A percentile compares a stretch with the other conserved stretches of the same genome.
These are phyloP conservation scores for Diaporthe capsici DNA, from an alignment of 2,329 filamentous ascomycete species.

Conservation along the genomic window DNA sequence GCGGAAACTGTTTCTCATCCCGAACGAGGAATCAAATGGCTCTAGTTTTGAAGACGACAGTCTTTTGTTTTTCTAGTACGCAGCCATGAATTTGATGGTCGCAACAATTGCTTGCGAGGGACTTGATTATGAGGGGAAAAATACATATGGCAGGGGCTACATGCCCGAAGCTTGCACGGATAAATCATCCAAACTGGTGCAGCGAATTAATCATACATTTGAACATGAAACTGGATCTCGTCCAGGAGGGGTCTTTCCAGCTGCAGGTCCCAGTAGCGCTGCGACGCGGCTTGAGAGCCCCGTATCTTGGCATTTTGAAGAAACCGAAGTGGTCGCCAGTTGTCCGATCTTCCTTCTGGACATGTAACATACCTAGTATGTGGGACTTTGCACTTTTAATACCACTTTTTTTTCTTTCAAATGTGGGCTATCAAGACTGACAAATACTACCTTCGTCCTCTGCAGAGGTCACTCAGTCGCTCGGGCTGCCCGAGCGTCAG, in stretches of 20 bases:
- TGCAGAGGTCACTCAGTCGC: background rate
- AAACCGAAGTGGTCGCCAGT: background rate
- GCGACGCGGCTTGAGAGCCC: background rate
- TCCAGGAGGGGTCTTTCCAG: background rate
- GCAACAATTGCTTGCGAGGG: too few species aligned
- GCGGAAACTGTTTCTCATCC: background rate
- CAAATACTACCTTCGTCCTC: too few species aligned
- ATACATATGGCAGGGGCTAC: too few species aligned
- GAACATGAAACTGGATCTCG: background rate
- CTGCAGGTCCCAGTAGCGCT: background rate
- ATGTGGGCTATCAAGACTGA: background rate
- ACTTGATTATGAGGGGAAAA: too few species aligned
- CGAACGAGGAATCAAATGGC: background rate
- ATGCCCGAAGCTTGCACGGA: background rate
- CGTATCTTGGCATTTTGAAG: too few species aligned
- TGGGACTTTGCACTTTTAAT: too few species aligned
- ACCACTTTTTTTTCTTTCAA: background rate
- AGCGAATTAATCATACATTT: background rate
- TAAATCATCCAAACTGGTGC: background rate
- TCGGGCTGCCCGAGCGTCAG: constrained; percentile 1
- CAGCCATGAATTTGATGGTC: background rate
- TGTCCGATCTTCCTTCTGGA: background rate
- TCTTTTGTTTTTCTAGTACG: background rate
- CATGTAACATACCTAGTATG: too few species aligned
- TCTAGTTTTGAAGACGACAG: background rate